Evolutionary conservation across 345 rosid genomes (phyloP).

Genomic region (Nephelium lappaceum): DNA sequence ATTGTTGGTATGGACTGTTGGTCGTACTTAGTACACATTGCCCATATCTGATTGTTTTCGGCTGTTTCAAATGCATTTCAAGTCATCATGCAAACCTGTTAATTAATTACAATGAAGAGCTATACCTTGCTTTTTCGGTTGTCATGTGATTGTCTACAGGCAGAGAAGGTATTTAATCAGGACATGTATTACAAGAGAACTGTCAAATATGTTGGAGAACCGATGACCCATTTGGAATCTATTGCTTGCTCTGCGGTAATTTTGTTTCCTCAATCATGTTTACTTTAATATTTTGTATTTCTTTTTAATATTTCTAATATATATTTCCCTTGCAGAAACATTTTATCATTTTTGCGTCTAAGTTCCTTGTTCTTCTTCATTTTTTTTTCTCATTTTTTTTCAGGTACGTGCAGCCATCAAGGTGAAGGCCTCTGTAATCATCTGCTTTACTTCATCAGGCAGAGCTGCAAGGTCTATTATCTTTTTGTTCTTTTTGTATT

Average conservation of each 20-base stretch:
- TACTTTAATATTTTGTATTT: neutral
- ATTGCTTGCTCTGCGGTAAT: conserved; percentile 98
- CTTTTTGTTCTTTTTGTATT: neutral
- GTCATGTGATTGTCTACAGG: conserved; percentile 44
- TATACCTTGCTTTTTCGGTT: neutral
- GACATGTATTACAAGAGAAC: conserved; percentile 89
- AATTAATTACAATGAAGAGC: neutral
- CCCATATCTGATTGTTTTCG: neutral
- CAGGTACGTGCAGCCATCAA: conserved; percentile 84
- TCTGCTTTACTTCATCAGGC: conserved; percentile 83
- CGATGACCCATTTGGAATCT: conserved; percentile 94
- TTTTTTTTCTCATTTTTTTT: neutral
- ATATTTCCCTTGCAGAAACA: neutral
- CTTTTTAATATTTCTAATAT: neutral
- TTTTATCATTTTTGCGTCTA: neutral
- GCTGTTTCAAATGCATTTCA: neutral
- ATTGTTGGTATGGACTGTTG: neutral
- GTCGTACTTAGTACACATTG: neutral
- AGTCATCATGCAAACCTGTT: neutral
- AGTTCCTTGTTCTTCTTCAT: conserved; percentile 14
- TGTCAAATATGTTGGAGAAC: conserved; percentile 92
- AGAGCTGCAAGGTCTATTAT: conserved; percentile 69
- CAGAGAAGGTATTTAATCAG: conserved; percentile 96
- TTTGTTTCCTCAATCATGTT: conserved; percentile 6
- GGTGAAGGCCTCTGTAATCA: conserved; percentile 75